Conservation (phyloP, 768 basidiomycete genomes). For the Suillus luteus region DNA sequence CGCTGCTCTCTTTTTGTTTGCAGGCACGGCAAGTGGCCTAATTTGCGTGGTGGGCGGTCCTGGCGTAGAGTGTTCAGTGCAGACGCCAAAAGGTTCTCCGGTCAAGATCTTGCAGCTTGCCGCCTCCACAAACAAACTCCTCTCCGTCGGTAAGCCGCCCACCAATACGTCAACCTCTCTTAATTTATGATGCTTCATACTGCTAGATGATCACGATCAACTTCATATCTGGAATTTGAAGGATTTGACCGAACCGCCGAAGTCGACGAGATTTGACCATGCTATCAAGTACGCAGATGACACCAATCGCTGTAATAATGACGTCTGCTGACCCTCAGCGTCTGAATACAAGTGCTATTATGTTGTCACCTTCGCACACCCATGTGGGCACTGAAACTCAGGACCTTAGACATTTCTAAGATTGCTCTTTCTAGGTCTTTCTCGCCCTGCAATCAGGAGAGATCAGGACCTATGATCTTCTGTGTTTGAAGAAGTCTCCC, state of each 20-base stretch:
- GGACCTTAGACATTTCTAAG: constrained; percentile 11
- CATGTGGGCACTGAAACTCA: constrained; percentile 52
- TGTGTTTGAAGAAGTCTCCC: constrained; percentile 62
- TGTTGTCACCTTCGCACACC: constrained; percentile 67
- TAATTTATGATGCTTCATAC: not conserved
- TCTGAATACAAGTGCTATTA: constrained; percentile 44
- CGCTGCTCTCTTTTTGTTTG: not conserved
- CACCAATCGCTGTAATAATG: not conserved
- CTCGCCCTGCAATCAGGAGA: constrained; percentile 56
- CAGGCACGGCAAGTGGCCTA: constrained; percentile 65
- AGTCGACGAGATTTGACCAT: constrained; percentile 50
- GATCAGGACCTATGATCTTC: constrained; percentile 76
- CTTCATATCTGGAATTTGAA: constrained; percentile 66
- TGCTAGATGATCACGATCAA: constrained; percentile 51
- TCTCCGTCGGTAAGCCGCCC: constrained; percentile 57
- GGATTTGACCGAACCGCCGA: constrained; percentile 51
- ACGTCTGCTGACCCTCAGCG: not conserved
- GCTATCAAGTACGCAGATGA: constrained; percentile 37
- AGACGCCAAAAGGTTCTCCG: constrained; percentile 44
- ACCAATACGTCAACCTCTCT: not conserved
- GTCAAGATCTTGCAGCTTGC: constrained; percentile 69
- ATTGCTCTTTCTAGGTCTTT: constrained; percentile 39
- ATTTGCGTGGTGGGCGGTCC: constrained; percentile 70
- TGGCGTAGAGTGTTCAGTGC: constrained; percentile 56
- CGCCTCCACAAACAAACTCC: constrained; percentile 50